Base-by-base conservation (phyloP, 306 rosid genomes). In the Castanopsis chinensis region DNA sequence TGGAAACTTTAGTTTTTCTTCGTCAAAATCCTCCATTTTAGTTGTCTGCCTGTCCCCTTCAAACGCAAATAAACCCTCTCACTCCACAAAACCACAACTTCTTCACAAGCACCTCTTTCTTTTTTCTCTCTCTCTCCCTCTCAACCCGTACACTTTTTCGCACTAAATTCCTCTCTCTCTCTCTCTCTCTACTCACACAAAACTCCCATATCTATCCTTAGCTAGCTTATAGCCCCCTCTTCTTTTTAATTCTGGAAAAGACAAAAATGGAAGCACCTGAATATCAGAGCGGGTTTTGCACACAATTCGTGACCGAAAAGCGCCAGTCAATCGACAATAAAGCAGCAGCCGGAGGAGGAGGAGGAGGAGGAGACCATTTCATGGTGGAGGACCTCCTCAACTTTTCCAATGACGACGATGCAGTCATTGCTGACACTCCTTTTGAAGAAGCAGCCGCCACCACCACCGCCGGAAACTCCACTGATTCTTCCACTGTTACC, bases 311-410 rank as follows among this genome's bases (percentile, higher is more conserved):
- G 5, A 52, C 91, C 30, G 85, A 86, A 33, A 59, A 71, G 54
- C 90, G 83, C 37, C 81, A 73, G 37, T 25, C 81, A 8, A 56
- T 78, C 13, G 84, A 79, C 71, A 73, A 25, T 70, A 79, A 35
- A 21, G 25, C 30, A 37, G 21, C 37, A 1, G 35, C 6, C 0
- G 37, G 35, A 4, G 35, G 10, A 1, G 43, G 72, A 23, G 30
- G 78, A 19, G 68, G 82, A 10, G 37, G 64, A 15, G 30, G 84
- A 17, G 97, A 90, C 79, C 89, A 82, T 67, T 94, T 92, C 81
- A 75, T 88, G 35, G 97, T 94, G 1, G 98, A 94, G 73, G 98
- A 95, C 80, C 89, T 95, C 61, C 90, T 95, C 27, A 90, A 95
- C 85, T 93, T 95, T 79, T 88, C 99, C 70, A 89, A 93, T 76